phyloP scores from a whole-genome alignment of 2,329 filamentous ascomycete genomes.

The Diplodia seriata region DNA sequence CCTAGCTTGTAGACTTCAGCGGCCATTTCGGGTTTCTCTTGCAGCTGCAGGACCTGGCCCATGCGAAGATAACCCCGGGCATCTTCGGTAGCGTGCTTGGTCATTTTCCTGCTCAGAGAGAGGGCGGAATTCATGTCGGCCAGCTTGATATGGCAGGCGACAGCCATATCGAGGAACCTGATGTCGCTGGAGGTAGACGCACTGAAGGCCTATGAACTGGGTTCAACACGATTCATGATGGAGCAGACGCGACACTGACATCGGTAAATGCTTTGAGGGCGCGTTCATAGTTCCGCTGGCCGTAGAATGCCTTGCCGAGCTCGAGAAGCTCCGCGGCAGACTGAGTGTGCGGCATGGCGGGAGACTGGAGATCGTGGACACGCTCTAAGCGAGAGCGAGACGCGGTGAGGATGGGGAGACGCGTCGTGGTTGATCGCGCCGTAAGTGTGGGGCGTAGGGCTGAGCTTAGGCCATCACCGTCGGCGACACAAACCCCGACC shows the following conservation, averaged over 20 bases:
- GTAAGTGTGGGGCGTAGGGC: slow-evolving; percentile 21
- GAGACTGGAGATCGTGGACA: neutral
- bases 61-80: slow-evolving; percentile 62
- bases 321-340: slow-evolving; percentile 46
- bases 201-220: slow-evolving; percentile 13
- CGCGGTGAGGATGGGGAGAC: slow-evolving; percentile 17
- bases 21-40: slow-evolving; percentile 61
- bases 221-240: neutral
- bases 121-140: slow-evolving; percentile 59
- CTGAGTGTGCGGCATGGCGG: slow-evolving; percentile 42
- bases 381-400: neutral
- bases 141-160: slow-evolving; percentile 62
- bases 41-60: slow-evolving; percentile 56
- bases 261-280: slow-evolving; percentile 45
- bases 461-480: slow-evolving; percentile 6
- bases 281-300: slow-evolving; percentile 45
- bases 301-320: slow-evolving; percentile 47
- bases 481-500: slow-evolving; percentile 23
- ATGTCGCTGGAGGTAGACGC: slow-evolving; percentile 41
- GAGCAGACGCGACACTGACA: neutral
- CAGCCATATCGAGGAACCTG: slow-evolving; percentile 61
- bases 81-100: slow-evolving; percentile 58
- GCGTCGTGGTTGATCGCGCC: slow-evolving; percentile 27
- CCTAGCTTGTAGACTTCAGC: slow-evolving; percentile 64
- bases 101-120: slow-evolving; percentile 64